Evolutionary conservation across 306 rosid genomes (phyloP), one percentile per base, ranked within the genome.

Genomic region (Cyclanthera cordifolia): DNA sequence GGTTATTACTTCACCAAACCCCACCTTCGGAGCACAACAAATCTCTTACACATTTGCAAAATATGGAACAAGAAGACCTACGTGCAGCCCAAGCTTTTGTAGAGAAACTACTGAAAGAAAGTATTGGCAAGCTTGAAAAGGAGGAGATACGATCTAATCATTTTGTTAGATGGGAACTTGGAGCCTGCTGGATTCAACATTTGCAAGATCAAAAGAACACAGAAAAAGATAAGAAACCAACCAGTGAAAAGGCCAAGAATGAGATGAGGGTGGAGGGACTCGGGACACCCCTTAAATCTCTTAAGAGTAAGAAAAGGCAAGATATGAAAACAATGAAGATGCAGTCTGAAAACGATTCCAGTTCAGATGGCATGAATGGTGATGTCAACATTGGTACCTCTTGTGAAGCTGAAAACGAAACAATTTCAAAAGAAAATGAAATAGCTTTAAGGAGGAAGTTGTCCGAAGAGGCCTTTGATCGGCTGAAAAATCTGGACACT

Each of bases 111-210:
- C 70, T 93, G 61, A 81, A 86, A 80, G 82, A 84, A 63, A 84
- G 96, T 71, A 82, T 93, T 76, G 74, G 80, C 67, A 83, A 89
- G 80, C 90, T 93, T 59, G 91, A 89, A 77, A 79, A 87, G 58
- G 95, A 93, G 84, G 88, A 85, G 69, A 24, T 34, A 16, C 73
- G 53, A 65, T 76, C 67, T 54, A 92, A 86, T 74, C 76, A 76
- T 67, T 86, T 84, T 78, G 85, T 93, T 64, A 84, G 98, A 81
- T 93, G 98, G 98, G 98, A 93, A 83, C 96, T 93, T 70, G 98
- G 98, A 74, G 98, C 98, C 57, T 93, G 96, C 83, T 93, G 98
- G 98, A 86, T 93, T 77, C 98, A 93, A 67, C 98, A 93, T 83
- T 84, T 93, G 87, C 96, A 90, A 72, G 98, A 93, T 83, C 96